Evolutionary conservation across 2,329 filamentous ascomycete species (phyloP).

Genomic region (Tetracladium maxilliforme): DNA sequence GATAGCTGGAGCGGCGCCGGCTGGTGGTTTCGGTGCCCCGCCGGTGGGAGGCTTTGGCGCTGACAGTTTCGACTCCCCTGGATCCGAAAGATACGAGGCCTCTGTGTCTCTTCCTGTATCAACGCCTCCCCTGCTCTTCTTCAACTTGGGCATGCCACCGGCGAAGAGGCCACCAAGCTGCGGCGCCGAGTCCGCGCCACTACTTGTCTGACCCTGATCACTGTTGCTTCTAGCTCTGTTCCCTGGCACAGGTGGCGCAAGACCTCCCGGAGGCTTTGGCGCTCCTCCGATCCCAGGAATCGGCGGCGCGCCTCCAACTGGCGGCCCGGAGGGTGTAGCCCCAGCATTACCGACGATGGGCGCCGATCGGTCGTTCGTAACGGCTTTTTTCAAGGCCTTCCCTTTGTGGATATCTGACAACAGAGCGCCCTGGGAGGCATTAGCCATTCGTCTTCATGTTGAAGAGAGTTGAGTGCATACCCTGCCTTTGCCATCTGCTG

Average conservation of each 20-base stretch:
- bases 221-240: constrained; percentile 74
- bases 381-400: constrained; percentile 63
- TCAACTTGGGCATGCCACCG: constrained; percentile 88
- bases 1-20: constrained; percentile 40
- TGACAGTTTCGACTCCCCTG: constrained; percentile 48
- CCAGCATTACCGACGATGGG: constrained; percentile 48
- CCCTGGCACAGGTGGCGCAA: constrained; percentile 56
- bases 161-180: constrained; percentile 82
- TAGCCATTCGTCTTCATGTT: neutral
- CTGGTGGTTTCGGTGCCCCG: constrained; percentile 42
- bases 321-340: constrained; percentile 39
- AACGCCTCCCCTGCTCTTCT: constrained; percentile 69
- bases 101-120: constrained; percentile 56
- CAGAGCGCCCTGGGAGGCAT: constrained; percentile 54
- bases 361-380: constrained; percentile 85
- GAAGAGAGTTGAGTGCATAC: too few species aligned
- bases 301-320: constrained; percentile 64
- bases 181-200: constrained; percentile 43
- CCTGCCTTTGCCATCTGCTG: neutral
- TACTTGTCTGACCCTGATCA: constrained; percentile 39
- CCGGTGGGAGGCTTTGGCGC: constrained; percentile 36
- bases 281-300: constrained; percentile 44
- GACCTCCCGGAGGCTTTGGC: constrained; percentile 39
- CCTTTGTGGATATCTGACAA: constrained; percentile 82
- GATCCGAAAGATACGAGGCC: constrained; percentile 67